phyloP scores from a whole-genome alignment of 2,329 filamentous ascomycete species.

The Aspergillus costaricaensis region DNA sequence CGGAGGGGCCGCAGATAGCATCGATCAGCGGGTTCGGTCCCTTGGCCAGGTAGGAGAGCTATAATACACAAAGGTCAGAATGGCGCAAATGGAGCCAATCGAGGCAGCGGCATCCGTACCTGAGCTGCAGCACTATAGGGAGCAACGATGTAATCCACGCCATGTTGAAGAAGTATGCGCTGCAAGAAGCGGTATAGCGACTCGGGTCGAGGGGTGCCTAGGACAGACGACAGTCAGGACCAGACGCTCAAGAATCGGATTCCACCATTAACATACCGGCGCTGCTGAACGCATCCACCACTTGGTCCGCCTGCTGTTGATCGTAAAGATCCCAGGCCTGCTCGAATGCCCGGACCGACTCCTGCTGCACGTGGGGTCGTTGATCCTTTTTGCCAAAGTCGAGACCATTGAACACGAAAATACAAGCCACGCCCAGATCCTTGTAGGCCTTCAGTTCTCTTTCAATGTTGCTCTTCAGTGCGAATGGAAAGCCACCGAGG shows the following conservation, averaged over 20 bases:
- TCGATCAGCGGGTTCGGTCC: constrained; percentile 68
- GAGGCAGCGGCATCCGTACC: constrained; percentile 52
- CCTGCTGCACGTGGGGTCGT: constrained; percentile 58
- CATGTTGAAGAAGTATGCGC: constrained; percentile 67
- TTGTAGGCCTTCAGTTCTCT: constrained; percentile 74
- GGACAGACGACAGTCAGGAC: constrained; percentile 30
- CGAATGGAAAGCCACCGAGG: constrained; percentile 82
- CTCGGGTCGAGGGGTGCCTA: constrained; percentile 71
- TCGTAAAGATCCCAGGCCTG: constrained; percentile 88
- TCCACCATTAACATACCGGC: constrained; percentile 59
- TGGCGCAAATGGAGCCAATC: background rate
- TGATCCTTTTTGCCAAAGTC: constrained; percentile 76
- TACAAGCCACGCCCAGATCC: constrained; percentile 68
- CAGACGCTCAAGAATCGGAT: background rate
- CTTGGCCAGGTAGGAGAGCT: constrained; percentile 74
- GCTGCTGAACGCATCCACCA: constrained; percentile 83
- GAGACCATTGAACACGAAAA: constrained; percentile 92
- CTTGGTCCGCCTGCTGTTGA: constrained; percentile 73
- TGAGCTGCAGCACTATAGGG: constrained; percentile 87
- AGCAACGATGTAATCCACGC: constrained; percentile 75
- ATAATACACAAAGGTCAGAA: constrained; percentile 9
- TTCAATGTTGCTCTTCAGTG: constrained; percentile 73
- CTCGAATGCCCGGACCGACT: constrained; percentile 68
- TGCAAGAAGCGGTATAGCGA: constrained; percentile 78
- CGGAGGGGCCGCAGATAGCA: constrained; percentile 79